phyloP scores from a whole-genome alignment of 1,284 basidiomycete species.

The Cryptococcus hybrid region DNA sequence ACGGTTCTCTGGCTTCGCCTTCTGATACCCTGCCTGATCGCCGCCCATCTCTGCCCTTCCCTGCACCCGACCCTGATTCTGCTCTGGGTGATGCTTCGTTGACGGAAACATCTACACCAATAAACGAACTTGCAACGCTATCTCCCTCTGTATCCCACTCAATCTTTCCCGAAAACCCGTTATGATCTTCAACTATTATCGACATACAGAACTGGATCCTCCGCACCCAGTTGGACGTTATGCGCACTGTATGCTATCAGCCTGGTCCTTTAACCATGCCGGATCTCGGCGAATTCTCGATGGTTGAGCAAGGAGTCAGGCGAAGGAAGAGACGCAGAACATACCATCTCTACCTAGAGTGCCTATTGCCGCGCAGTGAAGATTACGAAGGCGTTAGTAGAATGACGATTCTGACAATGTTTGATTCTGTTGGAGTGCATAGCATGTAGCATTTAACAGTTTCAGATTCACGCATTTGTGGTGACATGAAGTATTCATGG shows the following conservation, averaged over 20 bases:
- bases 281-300: constrained; percentile 34
- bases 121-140: background rate
- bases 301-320: constrained; percentile 7
- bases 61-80: background rate
- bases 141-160: background rate
- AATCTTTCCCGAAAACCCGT: background rate
- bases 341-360: background rate
- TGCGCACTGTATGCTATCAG: constrained; percentile 41
- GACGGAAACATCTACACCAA: background rate
- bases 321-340: background rate
- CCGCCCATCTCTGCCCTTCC: background rate
- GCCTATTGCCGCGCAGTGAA: background rate
- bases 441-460: too few species aligned
- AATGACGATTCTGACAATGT: background rate
- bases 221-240: constrained; percentile 41
- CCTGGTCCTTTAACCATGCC: constrained; percentile 38
- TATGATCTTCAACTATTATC: background rate
- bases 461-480: too few species aligned
- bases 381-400: background rate
- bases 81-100: background rate
- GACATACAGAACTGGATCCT: constrained; percentile 30
- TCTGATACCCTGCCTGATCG: background rate
- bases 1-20: constrained; percentile 23
- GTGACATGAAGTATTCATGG: too few species aligned
- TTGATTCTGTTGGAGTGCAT: background rate